These are phyloP conservation scores for Candida buenavistaensis DNA, from an alignment of 1,139 yeast genomes.

Conservation along the genomic window DNA sequence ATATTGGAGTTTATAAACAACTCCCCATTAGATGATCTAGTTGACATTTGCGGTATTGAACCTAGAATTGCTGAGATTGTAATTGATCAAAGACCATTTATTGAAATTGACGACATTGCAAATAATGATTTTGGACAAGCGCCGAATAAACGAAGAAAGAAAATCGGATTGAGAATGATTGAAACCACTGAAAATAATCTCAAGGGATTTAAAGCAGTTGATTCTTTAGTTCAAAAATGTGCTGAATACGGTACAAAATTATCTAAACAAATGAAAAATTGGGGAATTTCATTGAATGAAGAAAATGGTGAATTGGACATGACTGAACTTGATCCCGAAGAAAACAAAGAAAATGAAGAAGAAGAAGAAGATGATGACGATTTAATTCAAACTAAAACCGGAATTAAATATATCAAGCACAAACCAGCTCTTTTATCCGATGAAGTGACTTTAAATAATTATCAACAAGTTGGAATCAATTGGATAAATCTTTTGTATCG, in stretches of 20 bases:
- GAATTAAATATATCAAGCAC: constrained; percentile 56
- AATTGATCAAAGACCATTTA: constrained; percentile 67
- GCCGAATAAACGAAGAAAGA: constrained; percentile 54
- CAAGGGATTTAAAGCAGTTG: constrained; percentile 92
- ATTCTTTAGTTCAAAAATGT: constrained; percentile 82
- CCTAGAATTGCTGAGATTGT: constrained; percentile 67
- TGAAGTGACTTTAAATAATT: constrained; percentile 71
- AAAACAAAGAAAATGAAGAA: constrained; percentile 21
- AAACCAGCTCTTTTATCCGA: constrained; percentile 69
- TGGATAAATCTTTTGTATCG: constrained; percentile 85
- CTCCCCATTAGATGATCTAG: constrained; percentile 71
- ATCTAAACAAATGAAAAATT: constrained; percentile 67
- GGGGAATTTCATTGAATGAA: constrained; percentile 83
- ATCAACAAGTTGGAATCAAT: constrained; percentile 93
- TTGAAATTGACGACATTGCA: constrained; percentile 55
- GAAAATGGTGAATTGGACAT: constrained; percentile 64
- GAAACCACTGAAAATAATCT: constrained; percentile 70
- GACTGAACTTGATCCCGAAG: constrained; percentile 42
- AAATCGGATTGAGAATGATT: constrained; percentile 73
- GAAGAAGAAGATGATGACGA: constrained; percentile 35
- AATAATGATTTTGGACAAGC: constrained; percentile 56
- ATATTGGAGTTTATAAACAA: constrained; percentile 76
- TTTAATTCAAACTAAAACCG: too few relatives aligned
- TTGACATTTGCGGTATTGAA: constrained; percentile 74
- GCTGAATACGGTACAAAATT: constrained; percentile 73